These are phyloP conservation scores for Barbatosphaeria neglecta DNA, from an alignment of 495 filamentous ascomycete species.

Conservation along the genomic window DNA sequence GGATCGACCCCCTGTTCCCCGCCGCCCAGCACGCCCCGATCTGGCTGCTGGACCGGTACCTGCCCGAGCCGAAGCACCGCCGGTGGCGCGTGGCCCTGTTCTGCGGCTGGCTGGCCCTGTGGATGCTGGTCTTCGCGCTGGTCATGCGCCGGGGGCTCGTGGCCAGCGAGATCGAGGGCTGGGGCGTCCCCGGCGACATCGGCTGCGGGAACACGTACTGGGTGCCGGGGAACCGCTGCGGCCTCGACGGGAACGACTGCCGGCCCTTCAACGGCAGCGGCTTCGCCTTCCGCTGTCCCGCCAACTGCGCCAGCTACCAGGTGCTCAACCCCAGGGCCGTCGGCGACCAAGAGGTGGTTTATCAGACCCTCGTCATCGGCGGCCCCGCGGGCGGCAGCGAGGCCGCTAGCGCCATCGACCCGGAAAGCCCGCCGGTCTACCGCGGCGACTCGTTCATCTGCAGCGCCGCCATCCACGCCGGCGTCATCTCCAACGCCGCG, in stretches of 20 bases:
- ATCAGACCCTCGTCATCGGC: conserved; percentile 62
- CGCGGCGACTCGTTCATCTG: conserved; percentile 79
- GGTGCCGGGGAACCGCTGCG: conserved; percentile 61
- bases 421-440: conserved; percentile 42
- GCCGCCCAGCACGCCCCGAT: conserved; percentile 56
- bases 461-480: conserved; percentile 66
- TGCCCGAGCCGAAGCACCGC: conserved; percentile 54
- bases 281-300: conserved; percentile 69
- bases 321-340: conserved; percentile 64
- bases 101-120: conserved; percentile 50
- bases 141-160: conserved; percentile 53
- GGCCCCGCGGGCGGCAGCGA: conserved; percentile 53
- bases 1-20: conserved; percentile 60
- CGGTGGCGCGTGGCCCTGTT: conserved; percentile 32
- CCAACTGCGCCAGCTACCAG: conserved; percentile 54
- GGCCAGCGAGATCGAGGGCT: conserved; percentile 55
- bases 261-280: conserved; percentile 63
- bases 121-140: conserved; percentile 61
- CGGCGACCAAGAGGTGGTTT: conserved; percentile 59
- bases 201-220: conserved; percentile 57
- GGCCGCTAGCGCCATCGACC: conserved; percentile 22
- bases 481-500: conserved; percentile 49
- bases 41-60: conserved; percentile 45
- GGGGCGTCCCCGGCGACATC: conserved; percentile 52
- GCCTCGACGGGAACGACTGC: conserved; percentile 67